Evolutionary conservation across 176 grass and related monocot species (phyloP), one percentile per base, ranked within the genome.

Genomic region (Oropetium thomaeum): DNA sequence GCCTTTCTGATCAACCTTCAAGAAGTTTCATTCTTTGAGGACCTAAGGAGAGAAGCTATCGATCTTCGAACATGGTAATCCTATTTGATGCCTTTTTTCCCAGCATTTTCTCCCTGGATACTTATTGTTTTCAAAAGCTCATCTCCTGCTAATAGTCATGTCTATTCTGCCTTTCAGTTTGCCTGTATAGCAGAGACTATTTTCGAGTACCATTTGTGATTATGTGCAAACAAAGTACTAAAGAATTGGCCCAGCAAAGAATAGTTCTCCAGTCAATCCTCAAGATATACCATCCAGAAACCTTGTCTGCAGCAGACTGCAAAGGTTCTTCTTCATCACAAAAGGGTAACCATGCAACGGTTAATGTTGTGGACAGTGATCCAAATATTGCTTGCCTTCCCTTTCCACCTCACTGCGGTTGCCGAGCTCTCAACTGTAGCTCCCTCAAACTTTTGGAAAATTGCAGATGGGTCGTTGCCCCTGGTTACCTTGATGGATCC

Each of bases 281-380:
- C n/a, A n/a, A n/a, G n/a, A n/a, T n/a, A n/a, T n/a, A n/a, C n/a
- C n/a, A n/a, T n/a, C n/a, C n/a, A n/a, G n/a, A n/a, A n/a, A n/a
- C n/a, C n/a, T n/a, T n/a, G n/a, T n/a, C n/a, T n/a, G n/a, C n/a
- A n/a, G n/a, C n/a, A n/a, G n/a, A n/a, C n/a, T n/a, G n/a, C n/a
- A n/a, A n/a, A n/a, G n/a, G 35, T 7, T 37, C 35, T 75, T 58
- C 70, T 73, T 60, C 25, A 25, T 75, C 33, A 29, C 10, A 75
- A 3, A 27, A 75, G 5, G 5, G 27, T 32, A 39, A 40, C 30
- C 9, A 43, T 25, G 58, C 20, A 48, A 1, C 42, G 59, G 16
- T 63, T 62, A 4, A 76, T 33, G 40, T 25, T 49, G 73, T 31
- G 30, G 57, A 33, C 23, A 8, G 7, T 58, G 20, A 25, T 49